A percentile compares a stretch with the other conserved stretches of the same genome.
Conservation (phyloP, 139 green algal genomes). For the Ettlia oleoabundans region DNA sequence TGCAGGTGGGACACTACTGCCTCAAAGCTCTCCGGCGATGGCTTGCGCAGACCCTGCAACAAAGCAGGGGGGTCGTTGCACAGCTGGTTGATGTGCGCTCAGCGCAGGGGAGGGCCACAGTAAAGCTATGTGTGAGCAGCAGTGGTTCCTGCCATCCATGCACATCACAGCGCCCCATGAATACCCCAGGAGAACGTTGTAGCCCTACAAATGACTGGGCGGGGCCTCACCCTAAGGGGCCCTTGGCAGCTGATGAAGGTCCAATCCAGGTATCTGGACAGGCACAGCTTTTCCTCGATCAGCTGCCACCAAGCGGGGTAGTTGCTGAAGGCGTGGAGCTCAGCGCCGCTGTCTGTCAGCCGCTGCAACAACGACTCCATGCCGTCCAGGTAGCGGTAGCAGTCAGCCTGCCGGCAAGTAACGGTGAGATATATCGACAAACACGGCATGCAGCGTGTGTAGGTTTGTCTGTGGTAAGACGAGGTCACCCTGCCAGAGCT, state of each 20-base stretch:
- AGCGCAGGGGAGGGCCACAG: background rate
- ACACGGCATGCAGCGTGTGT: conserved; percentile 32
- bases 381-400: conserved; percentile 84
- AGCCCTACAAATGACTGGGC: too few relatives aligned
- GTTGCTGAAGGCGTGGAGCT: conserved; percentile 23
- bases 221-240: conserved; percentile 72
- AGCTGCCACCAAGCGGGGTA: conserved; percentile 41
- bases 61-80: too few relatives aligned
- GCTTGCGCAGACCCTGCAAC: conserved; percentile 76
- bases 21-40: conserved; percentile 56
- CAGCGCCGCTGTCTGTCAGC: conserved; percentile 60
- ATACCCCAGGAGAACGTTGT: too few relatives aligned
- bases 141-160: too few relatives aligned
- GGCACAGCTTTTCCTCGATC: conserved; percentile 83
- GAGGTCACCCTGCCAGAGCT: too few relatives aligned
- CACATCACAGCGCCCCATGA: too few relatives aligned
- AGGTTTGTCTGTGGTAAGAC: too few relatives aligned
- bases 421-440: background rate
- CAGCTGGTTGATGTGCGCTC: too few relatives aligned
- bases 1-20: conserved; percentile 47
- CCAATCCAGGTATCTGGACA: conserved; percentile 79
- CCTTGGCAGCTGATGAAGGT: conserved; percentile 86
- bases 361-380: conserved; percentile 73
- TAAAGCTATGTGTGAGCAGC: background rate
- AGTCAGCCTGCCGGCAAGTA: conserved; percentile 37